Conservation (phyloP, 345 rosid species). For the Combretum micranthum region DNA sequence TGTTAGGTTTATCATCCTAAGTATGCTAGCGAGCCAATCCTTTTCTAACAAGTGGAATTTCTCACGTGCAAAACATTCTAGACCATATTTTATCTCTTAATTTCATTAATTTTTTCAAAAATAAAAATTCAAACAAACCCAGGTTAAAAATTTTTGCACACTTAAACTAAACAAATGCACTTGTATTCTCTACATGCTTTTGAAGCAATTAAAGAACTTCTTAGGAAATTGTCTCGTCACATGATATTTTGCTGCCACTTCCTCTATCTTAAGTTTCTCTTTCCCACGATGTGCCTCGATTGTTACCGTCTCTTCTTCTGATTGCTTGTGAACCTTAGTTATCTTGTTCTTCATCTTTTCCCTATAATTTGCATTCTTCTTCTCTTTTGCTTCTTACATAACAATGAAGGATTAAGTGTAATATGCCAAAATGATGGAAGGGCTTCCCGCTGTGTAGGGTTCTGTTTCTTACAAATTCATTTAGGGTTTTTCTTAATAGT, state of each 20-base stretch:
- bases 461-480: too few relatives aligned
- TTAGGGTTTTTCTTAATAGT: too few relatives aligned
- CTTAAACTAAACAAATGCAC: not conserved
- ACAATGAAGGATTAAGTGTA: too few relatives aligned
- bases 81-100: too few relatives aligned
- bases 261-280: constrained; percentile 80
- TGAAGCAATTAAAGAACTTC: constrained; percentile 73
- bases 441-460: too few relatives aligned
- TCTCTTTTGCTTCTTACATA: constrained; percentile 70
- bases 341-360: constrained; percentile 79
- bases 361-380: constrained; percentile 70
- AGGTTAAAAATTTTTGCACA: not conserved
- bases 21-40: too few relatives aligned
- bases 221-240: constrained; percentile 76
- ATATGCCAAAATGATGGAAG: too few relatives aligned
- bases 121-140: too few relatives aligned
- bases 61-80: too few relatives aligned
- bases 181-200: constrained; percentile 6
- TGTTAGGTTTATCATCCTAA: too few relatives aligned
- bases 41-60: too few relatives aligned
- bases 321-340: constrained; percentile 62
- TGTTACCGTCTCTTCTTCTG: constrained; percentile 81
- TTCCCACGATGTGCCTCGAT: constrained; percentile 74
- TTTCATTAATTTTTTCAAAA: too few relatives aligned
- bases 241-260: constrained; percentile 72